Percentiles rank a stretch among this genome's conserved stretches.
Conservation (phyloP, 208 protist species). For the Wallacemonas sp. region DNA sequence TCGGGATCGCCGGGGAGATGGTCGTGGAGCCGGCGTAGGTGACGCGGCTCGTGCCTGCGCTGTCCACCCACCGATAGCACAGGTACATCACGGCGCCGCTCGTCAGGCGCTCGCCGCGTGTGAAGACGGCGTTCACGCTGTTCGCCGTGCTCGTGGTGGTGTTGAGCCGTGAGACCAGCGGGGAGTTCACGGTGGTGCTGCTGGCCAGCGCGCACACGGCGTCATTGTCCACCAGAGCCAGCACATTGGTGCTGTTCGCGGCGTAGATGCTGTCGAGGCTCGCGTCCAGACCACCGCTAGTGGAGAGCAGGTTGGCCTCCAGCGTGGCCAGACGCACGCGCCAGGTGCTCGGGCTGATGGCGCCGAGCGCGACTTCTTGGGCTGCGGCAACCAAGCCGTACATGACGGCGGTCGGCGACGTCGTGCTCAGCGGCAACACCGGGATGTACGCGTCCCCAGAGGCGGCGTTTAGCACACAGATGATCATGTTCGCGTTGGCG, state of each 20-base stretch:
- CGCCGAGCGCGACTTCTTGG: constrained; percentile 39
- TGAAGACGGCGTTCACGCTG: constrained; percentile 38
- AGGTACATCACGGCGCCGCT: constrained; percentile 51
- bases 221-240: constrained; percentile 32
- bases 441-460: constrained; percentile 51
- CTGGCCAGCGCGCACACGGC: constrained; percentile 56
- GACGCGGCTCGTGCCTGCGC: constrained; percentile 31
- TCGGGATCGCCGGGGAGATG: constrained; percentile 47
- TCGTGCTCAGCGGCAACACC: constrained; percentile 36
- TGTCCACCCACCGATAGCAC: constrained; percentile 72
- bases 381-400: constrained; percentile 54
- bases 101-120: constrained; percentile 43
- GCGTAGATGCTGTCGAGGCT: constrained; percentile 53
- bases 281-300: constrained; percentile 35
- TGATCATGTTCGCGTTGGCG: constrained; percentile 45
- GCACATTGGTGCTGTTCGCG: constrained; percentile 19
- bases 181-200: constrained; percentile 22
- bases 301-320: constrained; percentile 54
- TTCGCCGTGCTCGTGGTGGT: constrained; percentile 22
- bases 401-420: constrained; percentile 28
- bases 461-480: constrained; percentile 56
- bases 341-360: constrained; percentile 52
- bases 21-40: constrained; percentile 58
- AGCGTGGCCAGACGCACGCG: constrained; percentile 60
- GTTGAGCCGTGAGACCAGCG: constrained; percentile 44